These are phyloP conservation scores for Talaromyces amestolkiae DNA, from an alignment of 2,329 filamentous ascomycete species.

Conservation along the genomic window DNA sequence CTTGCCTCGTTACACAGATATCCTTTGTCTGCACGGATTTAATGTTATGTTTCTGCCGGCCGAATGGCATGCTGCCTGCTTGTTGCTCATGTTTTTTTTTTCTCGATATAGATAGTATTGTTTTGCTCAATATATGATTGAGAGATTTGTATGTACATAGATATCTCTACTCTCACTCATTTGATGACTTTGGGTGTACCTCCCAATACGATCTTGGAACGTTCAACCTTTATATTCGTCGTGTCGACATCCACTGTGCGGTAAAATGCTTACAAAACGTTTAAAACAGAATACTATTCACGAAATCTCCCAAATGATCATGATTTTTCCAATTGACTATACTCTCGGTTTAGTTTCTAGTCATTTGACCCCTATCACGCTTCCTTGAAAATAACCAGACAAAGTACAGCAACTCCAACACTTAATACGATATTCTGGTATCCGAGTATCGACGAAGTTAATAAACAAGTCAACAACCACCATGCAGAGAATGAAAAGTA, in stretches of 20 bases:
- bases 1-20: slow-evolving; percentile 11
- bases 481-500: too few relatives aligned
- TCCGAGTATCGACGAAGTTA: too few relatives aligned
- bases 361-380: too few relatives aligned
- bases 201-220: background rate
- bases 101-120: slow-evolving; percentile 13
- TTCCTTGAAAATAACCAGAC: too few relatives aligned
- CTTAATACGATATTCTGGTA: too few relatives aligned
- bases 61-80: background rate
- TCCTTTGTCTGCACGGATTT: slow-evolving; percentile 10
- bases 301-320: too few relatives aligned
- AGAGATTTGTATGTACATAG: slow-evolving; percentile 13
- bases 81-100: background rate
- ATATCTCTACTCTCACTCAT: slow-evolving; percentile 10
- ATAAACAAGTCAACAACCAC: too few relatives aligned
- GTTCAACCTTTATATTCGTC: background rate
- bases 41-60: background rate
- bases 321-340: too few relatives aligned
- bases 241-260: background rate
- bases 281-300: too few relatives aligned
- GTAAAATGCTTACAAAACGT: too few relatives aligned
- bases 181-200: background rate
- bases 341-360: too few relatives aligned
- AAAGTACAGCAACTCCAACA: too few relatives aligned
- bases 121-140: slow-evolving; percentile 9